Evolutionary conservation across 2,329 filamentous ascomycete species (phyloP).

Genomic region (Aureobasidium mangrovei): DNA sequence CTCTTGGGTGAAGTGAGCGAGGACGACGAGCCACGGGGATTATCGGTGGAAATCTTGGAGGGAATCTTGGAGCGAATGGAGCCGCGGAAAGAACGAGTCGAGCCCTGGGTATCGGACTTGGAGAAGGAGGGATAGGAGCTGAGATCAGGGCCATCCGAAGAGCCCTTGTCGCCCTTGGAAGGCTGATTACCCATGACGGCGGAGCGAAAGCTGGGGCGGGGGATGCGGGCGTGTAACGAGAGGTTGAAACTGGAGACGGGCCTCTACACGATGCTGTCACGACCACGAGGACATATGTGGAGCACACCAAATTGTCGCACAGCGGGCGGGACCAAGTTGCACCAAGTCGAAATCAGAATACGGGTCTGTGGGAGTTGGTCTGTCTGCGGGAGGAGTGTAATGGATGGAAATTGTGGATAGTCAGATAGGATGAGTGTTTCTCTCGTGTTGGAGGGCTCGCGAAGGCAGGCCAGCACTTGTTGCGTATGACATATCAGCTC

Average conservation of each 20-base stretch:
- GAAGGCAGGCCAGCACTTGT: too few relatives aligned
- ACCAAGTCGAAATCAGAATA: not conserved
- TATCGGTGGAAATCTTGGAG: conserved; percentile 60
- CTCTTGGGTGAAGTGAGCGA: conserved; percentile 7
- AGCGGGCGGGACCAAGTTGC: not conserved
- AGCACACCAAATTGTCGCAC: conserved; percentile 6
- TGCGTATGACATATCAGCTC: too few relatives aligned
- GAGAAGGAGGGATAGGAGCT: conserved; percentile 87
- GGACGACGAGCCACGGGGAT: conserved; percentile 62
- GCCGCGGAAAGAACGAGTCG: conserved; percentile 73
- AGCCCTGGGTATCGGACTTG: conserved; percentile 88
- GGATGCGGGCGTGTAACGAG: conserved; percentile 9
- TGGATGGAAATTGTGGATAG: not conserved
- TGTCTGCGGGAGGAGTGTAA: not conserved
- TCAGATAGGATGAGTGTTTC: not conserved
- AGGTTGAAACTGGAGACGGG: not conserved
- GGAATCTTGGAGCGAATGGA: conserved; percentile 83
- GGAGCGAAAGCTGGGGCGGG: conserved; percentile 1
- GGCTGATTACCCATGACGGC: conserved; percentile 63
- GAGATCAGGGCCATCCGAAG: conserved; percentile 49
- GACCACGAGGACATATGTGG: conserved; percentile 23
- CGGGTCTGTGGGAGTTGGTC: not conserved
- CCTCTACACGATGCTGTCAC: conserved; percentile 41
- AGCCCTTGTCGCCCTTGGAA: conserved; percentile 50
- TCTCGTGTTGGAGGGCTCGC: too few relatives aligned